Base-by-base conservation (phyloP, 2,329 filamentous ascomycete genomes). In the Colletotrichum gloeosporioides region DNA sequence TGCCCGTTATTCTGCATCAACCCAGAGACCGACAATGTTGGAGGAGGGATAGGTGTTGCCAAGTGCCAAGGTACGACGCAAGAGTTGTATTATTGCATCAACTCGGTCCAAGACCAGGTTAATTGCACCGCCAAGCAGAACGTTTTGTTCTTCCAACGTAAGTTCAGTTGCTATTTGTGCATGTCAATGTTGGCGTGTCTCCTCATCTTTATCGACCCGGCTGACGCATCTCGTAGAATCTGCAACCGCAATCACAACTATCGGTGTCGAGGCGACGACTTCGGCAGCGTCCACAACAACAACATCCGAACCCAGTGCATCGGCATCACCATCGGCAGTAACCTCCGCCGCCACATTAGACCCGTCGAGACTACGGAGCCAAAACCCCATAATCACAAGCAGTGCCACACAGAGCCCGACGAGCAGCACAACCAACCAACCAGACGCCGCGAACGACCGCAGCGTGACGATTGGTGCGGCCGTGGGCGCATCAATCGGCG, bases 1-100 rank as follows among this genome's bases (percentile, higher is more conserved):
- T 86, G 84, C 69, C 84, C 84, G 4, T 62, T 76, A 8, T 84
- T 85, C 69, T 86, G 84, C 77, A 78, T 82, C n/a, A 79, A 82
- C 27, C 76, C 76, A 13, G 65, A 78, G 12, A 27, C 69, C 8
- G 79, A 82, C 67, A 77, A 77, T 13, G 44, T 80, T 1, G 66
- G 15, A 3, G 77, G 78, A 55, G 80, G 80, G 10, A 79, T 80
- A 53, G 80, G 79, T 27, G 76, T 80, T 4, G 78, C 73, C 10
- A 74, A 76, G 57, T 79, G 78, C 64, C 65, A 77, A 3, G 61
- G 32, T 15, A 61, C 69, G 0, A 2, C 22, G 13, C 53, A 68
- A 27, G 78, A 78, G 18, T 15, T 78, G 59, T 84, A 80, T 32
- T 81, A 78, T 61, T 84, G 83, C 73, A 78, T 82, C 64, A 78